phyloP scores from a whole-genome alignment of 805 yeast species.

The Wickerhamomyces sydowiorum region DNA sequence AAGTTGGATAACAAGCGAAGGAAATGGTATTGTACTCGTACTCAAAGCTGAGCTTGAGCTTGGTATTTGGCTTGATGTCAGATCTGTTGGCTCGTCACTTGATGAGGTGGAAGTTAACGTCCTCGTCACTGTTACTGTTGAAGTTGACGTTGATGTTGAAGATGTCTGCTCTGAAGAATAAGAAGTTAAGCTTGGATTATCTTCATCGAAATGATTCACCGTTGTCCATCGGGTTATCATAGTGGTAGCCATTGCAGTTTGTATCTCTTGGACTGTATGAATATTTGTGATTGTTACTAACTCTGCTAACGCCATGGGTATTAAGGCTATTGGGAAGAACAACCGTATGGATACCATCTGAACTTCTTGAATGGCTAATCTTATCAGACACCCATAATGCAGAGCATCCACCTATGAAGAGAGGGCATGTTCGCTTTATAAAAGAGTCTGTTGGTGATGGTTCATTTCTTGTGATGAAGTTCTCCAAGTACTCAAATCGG shows the following conservation, averaged over 20 bases:
- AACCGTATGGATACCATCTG: not conserved
- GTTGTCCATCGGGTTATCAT: slow-evolving; percentile 8
- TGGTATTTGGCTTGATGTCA: not conserved
- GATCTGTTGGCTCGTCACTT: no score
- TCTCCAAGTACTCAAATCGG: not conserved
- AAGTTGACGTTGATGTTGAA: not conserved
- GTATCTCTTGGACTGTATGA: slow-evolving; percentile 1
- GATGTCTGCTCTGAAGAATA: not conserved
- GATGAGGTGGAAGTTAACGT: not conserved
- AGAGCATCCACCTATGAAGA: no score
- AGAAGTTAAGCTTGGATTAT: not conserved
- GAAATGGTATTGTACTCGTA: slow-evolving; percentile 2
- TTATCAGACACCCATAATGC: no score
- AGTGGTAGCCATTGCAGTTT: slow-evolving; percentile 1
- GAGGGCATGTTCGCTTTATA: no score
- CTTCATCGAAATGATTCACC: not conserved
- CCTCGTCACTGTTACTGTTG: not conserved
- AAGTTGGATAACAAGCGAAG: slow-evolving; percentile 32
- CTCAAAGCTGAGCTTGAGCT: not conserved
- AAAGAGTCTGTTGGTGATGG: not conserved
- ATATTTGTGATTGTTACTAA: slow-evolving; percentile 3
- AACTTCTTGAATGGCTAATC: not conserved
- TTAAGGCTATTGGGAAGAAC: slow-evolving; percentile 1
- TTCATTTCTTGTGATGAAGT: no score
- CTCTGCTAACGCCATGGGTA: slow-evolving; percentile 1